Evolutionary conservation across 1,284 basidiomycete species (phyloP).

Genomic region (Puccinia triticina): DNA sequence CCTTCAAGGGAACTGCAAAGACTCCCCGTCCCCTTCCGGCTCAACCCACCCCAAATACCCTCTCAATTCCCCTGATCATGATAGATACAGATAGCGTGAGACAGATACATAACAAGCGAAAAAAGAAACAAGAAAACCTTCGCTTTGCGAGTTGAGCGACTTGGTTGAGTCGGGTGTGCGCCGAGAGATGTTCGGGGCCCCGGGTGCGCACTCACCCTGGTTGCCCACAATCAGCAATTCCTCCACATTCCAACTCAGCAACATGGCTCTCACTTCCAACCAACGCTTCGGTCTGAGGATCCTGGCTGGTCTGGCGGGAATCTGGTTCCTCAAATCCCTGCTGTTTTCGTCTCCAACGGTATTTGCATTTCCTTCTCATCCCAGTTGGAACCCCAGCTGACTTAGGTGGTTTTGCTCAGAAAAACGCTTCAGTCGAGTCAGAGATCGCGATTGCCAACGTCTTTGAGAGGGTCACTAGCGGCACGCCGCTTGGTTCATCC

Average conservation of each 20-base stretch:
- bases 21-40: too few species aligned
- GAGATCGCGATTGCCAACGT: slow-evolving; percentile 62
- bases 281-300: slow-evolving; percentile 43
- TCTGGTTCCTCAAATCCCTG: slow-evolving; percentile 42
- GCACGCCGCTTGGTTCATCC: slow-evolving; percentile 67
- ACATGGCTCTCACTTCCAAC: slow-evolving; percentile 36
- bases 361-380: background rate
- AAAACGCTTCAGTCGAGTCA: slow-evolving; percentile 54
- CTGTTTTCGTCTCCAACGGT: slow-evolving; percentile 42
- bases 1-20: too few species aligned
- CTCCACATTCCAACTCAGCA: background rate
- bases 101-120: too few species aligned
- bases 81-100: too few species aligned
- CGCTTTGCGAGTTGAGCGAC: too few species aligned
- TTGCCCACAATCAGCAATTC: background rate
- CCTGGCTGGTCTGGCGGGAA: background rate
- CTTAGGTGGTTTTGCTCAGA: slow-evolving; percentile 50
- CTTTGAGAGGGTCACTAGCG: slow-evolving; percentile 78
- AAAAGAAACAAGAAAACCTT: too few species aligned
- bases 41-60: too few species aligned
- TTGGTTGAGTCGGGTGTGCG: too few species aligned
- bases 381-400: background rate
- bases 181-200: too few species aligned
- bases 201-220: too few species aligned
- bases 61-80: too few species aligned